phyloP scores from a whole-genome alignment of 2,329 filamentous ascomycete species.

The Amesomyces nigricolor region DNA sequence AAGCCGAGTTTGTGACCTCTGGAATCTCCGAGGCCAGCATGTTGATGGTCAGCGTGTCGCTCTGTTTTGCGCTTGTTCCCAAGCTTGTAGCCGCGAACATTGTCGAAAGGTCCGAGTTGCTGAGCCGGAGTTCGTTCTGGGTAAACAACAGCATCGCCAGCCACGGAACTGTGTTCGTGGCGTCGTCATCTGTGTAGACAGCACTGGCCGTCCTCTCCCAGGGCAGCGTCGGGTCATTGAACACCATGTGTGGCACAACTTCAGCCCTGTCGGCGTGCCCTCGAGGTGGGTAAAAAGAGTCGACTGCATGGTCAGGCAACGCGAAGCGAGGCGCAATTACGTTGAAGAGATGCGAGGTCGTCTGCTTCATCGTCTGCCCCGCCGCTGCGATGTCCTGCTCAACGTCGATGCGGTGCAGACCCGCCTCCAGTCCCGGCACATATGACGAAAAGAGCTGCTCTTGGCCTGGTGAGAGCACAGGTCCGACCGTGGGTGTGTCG shows the following conservation, averaged over 20 bases:
- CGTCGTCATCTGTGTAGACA: not conserved
- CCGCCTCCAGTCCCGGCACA: slow-evolving; percentile 20
- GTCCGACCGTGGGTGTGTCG: too few relatives aligned
- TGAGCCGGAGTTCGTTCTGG: slow-evolving; percentile 28
- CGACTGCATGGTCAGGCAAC: slow-evolving; percentile 30
- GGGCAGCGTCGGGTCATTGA: slow-evolving; percentile 39
- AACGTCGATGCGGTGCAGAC: slow-evolving; percentile 10
- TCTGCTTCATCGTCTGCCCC: not conserved
- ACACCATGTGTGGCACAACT: slow-evolving; percentile 40
- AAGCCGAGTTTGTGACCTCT: too few relatives aligned
- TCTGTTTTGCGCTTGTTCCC: slow-evolving; percentile 19
- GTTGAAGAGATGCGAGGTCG: slow-evolving; percentile 27
- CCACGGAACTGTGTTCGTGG: slow-evolving; percentile 36
- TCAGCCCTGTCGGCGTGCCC: slow-evolving; percentile 33
- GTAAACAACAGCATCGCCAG: slow-evolving; percentile 35
- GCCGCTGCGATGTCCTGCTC: slow-evolving; percentile 3
- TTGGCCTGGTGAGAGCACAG: slow-evolving; percentile 14
- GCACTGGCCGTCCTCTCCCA: slow-evolving; percentile 36
- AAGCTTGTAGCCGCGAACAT: slow-evolving; percentile 17
- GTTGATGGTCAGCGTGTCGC: slow-evolving; percentile 25
- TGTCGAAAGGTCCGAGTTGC: slow-evolving; percentile 13
- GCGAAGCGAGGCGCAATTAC: slow-evolving; percentile 35
- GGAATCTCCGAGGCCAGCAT: slow-evolving; percentile 17
- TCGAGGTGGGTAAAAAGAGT: slow-evolving; percentile 37
- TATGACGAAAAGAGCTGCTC: slow-evolving; percentile 24